A percentile compares a stretch with the other conserved stretches of the same genome.
Evolutionary conservation across 306 rosid genomes (phyloP).

Genomic region (cucumber (Cucumis sativus)): Cucumber_9930_V3 NC_026660.2:26826501-26827000

Average conservation of each 20-base stretch:
- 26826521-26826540: neutral
- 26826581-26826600: constrained; percentile 60
- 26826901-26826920: constrained; percentile 54
- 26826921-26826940: constrained; percentile 51
- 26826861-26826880: constrained; percentile 48
- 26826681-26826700: neutral
- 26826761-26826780: constrained; percentile 22
- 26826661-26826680: constrained; percentile 18
- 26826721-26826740: neutral
- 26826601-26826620: constrained; percentile 52
- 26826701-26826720: neutral
- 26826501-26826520: neutral
- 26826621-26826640: constrained; percentile 48
- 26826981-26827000: constrained; percentile 52
- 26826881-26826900: constrained; percentile 44
- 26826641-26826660: constrained; percentile 39
- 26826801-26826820: constrained; percentile 47
- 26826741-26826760: neutral
- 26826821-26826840: constrained; percentile 48
- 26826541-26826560: constrained; percentile 22
- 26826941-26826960: constrained; percentile 58
- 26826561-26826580: constrained; percentile 41
- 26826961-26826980: constrained; percentile 49
- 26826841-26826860: constrained; percentile 51
- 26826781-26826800: constrained; percentile 58